These are phyloP conservation scores for Backusella macrospora DNA, from an alignment of 192 early-diverging fungal genomes.

Conservation along the genomic window DNA sequence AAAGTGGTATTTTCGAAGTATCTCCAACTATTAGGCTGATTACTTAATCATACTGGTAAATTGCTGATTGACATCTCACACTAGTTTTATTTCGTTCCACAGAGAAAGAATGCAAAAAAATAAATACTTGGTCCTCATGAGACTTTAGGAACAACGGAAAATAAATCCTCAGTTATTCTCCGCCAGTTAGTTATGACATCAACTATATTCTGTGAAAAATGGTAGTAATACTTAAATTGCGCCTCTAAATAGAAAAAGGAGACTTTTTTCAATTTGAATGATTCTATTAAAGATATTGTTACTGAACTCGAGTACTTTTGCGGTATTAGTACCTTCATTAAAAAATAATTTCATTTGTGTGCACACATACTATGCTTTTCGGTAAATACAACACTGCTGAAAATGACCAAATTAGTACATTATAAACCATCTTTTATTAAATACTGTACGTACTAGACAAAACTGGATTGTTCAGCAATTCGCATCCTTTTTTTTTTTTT, in stretches of 20 bases:
- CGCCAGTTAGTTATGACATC: not conserved
- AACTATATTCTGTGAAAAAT: not conserved
- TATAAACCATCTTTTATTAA: not conserved
- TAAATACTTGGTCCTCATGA: not conserved
- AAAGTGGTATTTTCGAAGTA: not conserved
- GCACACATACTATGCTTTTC: not conserved
- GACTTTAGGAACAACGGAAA: not conserved
- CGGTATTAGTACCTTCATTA: not conserved
- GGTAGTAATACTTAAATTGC: not conserved
- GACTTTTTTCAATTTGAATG: not conserved
- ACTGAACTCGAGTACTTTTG: not conserved
- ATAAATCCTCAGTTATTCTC: not conserved
- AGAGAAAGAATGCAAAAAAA: not conserved
- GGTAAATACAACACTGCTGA: not conserved
- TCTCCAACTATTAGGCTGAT: not conserved
- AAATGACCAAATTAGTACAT: not conserved
- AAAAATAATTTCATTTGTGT: not conserved
- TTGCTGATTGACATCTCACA: conserved; percentile 13
- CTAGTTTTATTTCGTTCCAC: not conserved
- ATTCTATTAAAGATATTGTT: not conserved
- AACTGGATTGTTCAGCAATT: too few relatives aligned
- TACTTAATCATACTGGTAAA: not conserved
- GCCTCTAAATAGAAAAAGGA: not conserved
- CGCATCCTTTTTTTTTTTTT: too few relatives aligned
- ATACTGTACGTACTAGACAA: not conserved